These are phyloP conservation scores for Aureobasidium zeae DNA, from an alignment of 2,329 filamentous ascomycete genomes.

Conservation along the genomic window DNA sequence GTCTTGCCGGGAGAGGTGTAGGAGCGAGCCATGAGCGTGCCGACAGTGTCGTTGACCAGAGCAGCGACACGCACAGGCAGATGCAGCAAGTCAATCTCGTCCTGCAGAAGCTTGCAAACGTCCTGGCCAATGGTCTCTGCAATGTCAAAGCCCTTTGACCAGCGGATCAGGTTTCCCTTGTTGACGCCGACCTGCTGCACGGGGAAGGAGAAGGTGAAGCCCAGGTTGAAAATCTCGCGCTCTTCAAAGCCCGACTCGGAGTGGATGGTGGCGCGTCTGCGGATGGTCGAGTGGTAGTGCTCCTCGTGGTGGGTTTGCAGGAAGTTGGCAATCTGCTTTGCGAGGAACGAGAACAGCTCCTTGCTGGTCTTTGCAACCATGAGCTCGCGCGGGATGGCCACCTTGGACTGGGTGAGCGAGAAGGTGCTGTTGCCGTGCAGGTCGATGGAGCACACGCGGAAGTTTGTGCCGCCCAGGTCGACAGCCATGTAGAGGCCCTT, in stretches of 20 bases:
- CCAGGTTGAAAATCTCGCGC: conserved; percentile 78
- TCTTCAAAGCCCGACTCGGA: conserved; percentile 53
- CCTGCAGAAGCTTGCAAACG: conserved; percentile 81
- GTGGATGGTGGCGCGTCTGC: conserved; percentile 53
- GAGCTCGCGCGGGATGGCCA: conserved; percentile 77
- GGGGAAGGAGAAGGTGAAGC: conserved; percentile 98
- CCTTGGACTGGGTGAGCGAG: conserved; percentile 85
- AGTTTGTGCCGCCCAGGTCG: conserved; percentile 96
- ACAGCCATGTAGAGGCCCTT: conserved; percentile 96
- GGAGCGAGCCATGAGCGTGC: conserved; percentile 92
- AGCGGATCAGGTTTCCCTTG: conserved; percentile 85
- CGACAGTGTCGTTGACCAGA: conserved; percentile 94
- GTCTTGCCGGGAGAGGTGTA: conserved; percentile 87
- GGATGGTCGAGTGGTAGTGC: conserved; percentile 59
- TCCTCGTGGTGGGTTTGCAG: conserved; percentile 79
- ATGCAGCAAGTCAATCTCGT: conserved; percentile 74
- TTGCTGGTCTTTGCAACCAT: conserved; percentile 82
- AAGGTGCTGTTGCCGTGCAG: conserved; percentile 93
- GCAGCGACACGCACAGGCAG: conserved; percentile 92
- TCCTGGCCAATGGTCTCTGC: conserved; percentile 90
- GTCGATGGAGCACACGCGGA: conserved; percentile 90
- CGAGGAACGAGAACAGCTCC: conserved; percentile 86
- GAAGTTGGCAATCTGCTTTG: conserved; percentile 84
- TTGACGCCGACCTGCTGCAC: conserved; percentile 92
- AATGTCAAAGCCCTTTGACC: conserved; percentile 99